Evolutionary conservation across 2,329 filamentous ascomycete genomes (phyloP).

Genomic region (Ophiostoma australiae): DNA sequence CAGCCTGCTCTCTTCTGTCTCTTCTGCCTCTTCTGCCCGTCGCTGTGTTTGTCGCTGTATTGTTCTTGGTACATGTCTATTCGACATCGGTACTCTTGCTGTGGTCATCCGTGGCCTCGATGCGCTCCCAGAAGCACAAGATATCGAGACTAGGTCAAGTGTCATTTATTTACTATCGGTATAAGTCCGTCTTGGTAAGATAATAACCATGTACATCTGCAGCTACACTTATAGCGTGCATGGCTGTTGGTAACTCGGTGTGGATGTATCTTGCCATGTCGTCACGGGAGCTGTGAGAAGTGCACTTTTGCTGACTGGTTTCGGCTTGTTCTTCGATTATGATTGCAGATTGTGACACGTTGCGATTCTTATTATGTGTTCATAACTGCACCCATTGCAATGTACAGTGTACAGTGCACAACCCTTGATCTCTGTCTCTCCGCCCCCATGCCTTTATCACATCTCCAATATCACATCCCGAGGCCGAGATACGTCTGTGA

Average conservation of each 20-base stretch:
- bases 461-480: not conserved
- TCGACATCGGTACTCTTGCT: too few species aligned
- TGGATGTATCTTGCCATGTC: not conserved
- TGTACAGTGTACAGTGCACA: not conserved
- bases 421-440: not conserved
- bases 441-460: not conserved
- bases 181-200: not conserved
- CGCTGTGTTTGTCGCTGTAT: not conserved
- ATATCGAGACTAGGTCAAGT: not conserved
- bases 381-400: not conserved
- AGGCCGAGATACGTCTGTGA: conserved; percentile 8
- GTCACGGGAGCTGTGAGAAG: too few species aligned
- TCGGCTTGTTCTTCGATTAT: not conserved
- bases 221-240: not conserved
- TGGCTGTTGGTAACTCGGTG: not conserved
- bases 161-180: not conserved
- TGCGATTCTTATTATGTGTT: not conserved
- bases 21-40: not conserved
- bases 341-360: not conserved
- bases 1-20: not conserved
- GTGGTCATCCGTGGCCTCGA: too few species aligned
- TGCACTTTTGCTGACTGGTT: not conserved
- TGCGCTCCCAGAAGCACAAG: not conserved
- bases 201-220: not conserved
- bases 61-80: too few species aligned